Conservation (phyloP, 495 filamentous ascomycete species). For the Halenospora varia region DNA sequence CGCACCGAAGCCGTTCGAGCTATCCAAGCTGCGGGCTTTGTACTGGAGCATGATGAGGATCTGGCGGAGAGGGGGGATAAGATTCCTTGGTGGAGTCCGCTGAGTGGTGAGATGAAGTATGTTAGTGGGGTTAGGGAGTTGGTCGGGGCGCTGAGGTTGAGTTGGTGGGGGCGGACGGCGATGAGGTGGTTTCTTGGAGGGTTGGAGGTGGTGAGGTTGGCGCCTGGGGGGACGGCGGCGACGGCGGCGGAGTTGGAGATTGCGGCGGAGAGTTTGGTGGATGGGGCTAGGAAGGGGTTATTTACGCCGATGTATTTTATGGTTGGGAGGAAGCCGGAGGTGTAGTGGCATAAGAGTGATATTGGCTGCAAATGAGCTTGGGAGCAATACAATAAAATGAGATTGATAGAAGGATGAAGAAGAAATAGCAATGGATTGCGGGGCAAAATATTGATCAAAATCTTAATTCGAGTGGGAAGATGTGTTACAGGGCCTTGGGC, state of each 20-base stretch:
- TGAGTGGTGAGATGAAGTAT: slow-evolving; percentile 75
- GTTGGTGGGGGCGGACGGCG: slow-evolving; percentile 69
- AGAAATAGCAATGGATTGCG: too few relatives aligned
- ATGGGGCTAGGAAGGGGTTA: slow-evolving; percentile 71
- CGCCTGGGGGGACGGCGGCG: slow-evolving; percentile 87
- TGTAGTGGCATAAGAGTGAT: too few relatives aligned
- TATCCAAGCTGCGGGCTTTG: slow-evolving; percentile 86
- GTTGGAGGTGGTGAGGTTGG: slow-evolving; percentile 70
- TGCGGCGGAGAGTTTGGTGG: slow-evolving; percentile 84
- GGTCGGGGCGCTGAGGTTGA: slow-evolving; percentile 86
- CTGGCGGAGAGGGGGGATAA: slow-evolving; percentile 74
- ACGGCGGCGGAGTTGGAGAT: slow-evolving; percentile 84
- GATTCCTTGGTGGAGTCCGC: slow-evolving; percentile 93
- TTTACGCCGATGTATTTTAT: slow-evolving; percentile 10
- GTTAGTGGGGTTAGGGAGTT: slow-evolving; percentile 77
- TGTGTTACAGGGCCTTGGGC: too few relatives aligned
- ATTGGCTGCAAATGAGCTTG: too few relatives aligned
- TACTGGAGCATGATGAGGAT: slow-evolving; percentile 83
- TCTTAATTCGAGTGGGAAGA: too few relatives aligned
- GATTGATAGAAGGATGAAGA: too few relatives aligned
- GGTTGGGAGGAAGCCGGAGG: not conserved
- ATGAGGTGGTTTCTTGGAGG: slow-evolving; percentile 78
- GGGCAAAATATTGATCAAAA: too few relatives aligned
- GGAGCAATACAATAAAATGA: too few relatives aligned
- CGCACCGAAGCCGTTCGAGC: slow-evolving; percentile 69